Evolutionary conservation across 2,329 filamentous ascomycete species (phyloP), one percentile per base, ranked within the genome.

Genomic region (Drechslerella coelobrocha): DNA sequence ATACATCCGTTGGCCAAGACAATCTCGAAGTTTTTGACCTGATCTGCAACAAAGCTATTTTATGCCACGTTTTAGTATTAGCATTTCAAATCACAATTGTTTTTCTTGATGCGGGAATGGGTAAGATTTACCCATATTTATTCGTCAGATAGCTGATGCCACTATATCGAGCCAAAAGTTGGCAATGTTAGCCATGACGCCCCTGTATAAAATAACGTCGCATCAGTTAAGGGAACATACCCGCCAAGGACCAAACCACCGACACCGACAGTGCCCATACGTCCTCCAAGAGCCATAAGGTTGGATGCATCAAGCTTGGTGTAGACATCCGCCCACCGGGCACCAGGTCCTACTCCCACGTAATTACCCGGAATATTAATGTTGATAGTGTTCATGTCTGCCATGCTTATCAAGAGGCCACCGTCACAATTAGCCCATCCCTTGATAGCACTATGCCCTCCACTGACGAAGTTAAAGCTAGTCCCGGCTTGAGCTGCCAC

Each of bases 1-100:
- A 81, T 78, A 2, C 77, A 73, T 12, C 83, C 83, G 65, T 80
- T 79, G 9, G 82, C 79, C 4, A 80, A 81, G 6, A 85, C 80
- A 12, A 84, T 78, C 60, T 84, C 79, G 68, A 82, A 78, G 27
- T 80, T 77, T 14, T 84, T 77, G 6, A 83, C 78, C 74, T 84
- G 80, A 74, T 84, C 83, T 23, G 52, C 27, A 6, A 55, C 66
- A 14, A 71, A 71, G 31, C 66, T 71, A 19, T 19, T 37, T 21
- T 2, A 21, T 26, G 6, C n/a, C 17, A 39, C 29, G 29, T 6
- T 19, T 50, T 56, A 54, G 41, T 34, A 12, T 17, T 41, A 41
- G 37, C 9, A 17, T 17, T n/a, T n/a, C n/a, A n/a, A n/a, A n/a
- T n/a, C n/a, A n/a, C n/a, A n/a, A n/a, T n/a, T n/a, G n/a, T n/a